Evolutionary conservation across 106 monocot genomes (phyloP).

Genomic region (Posidonia australis): DNA sequence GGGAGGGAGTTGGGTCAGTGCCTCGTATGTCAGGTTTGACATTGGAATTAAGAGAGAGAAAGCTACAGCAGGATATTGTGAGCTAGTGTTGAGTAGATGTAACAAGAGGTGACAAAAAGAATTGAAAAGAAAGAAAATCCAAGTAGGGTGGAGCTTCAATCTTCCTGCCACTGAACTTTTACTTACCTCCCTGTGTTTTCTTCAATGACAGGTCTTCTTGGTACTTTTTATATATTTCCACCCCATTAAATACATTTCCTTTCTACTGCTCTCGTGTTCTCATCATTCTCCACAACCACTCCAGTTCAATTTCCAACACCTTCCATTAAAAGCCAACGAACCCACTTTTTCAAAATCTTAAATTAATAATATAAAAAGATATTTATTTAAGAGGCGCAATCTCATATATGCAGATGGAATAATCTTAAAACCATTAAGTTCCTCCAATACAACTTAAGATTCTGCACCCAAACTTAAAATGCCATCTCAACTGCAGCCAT

Average conservation of each 20-base stretch:
- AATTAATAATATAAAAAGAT: background rate
- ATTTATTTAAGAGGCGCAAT: background rate
- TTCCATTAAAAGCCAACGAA: constrained; percentile 9
- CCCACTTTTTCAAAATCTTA: constrained; percentile 2
- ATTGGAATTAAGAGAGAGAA: background rate
- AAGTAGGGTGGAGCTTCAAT: background rate
- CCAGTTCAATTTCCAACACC: constrained; percentile 15
- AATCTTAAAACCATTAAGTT: constrained; percentile 3
- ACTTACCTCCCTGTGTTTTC: background rate
- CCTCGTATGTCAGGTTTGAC: background rate
- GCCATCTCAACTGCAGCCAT: constrained; percentile 4
- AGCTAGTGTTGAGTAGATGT: constrained; percentile 6
- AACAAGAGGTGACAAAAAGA: constrained; percentile 13
- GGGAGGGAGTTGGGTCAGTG: background rate
- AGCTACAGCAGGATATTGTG: background rate
- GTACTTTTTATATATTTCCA: too few species aligned
- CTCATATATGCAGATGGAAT: background rate
- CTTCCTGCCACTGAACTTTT: constrained; percentile 4
- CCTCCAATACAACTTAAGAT: background rate
- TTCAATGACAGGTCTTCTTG: constrained; percentile 3
- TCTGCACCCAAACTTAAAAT: background rate
- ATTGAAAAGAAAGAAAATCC: constrained; percentile 4
- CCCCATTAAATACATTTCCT: background rate
- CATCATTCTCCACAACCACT: constrained; percentile 13
- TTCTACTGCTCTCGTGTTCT: background rate